phyloP scores from a whole-genome alignment of 176 grass and related monocot genomes.

The Carex kokanica region DNA sequence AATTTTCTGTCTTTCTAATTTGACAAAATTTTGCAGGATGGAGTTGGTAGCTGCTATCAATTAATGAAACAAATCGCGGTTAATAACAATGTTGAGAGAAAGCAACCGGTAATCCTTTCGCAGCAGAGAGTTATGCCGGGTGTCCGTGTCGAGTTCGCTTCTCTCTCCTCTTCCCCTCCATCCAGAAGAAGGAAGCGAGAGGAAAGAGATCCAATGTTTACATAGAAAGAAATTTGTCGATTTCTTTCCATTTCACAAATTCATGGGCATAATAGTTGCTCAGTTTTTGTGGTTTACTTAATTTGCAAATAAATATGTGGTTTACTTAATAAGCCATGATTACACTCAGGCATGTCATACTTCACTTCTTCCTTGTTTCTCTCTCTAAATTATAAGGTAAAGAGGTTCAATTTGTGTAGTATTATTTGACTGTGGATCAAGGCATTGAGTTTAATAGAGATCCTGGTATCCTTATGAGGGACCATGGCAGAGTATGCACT shows the following conservation, averaged over 20 bases:
- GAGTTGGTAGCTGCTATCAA: slow-evolving; percentile 62
- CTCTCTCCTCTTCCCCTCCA: slow-evolving; percentile 34
- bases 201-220: slow-evolving; percentile 33
- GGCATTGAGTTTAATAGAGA: not conserved
- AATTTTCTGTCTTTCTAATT: not conserved
- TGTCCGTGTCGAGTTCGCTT: slow-evolving; percentile 42
- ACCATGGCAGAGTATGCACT: not conserved
- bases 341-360: not conserved
- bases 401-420: not conserved
- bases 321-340: not conserved
- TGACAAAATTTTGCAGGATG: slow-evolving; percentile 43
- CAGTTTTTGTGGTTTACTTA: slow-evolving; percentile 22
- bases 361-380: not conserved
- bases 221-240: slow-evolving; percentile 16
- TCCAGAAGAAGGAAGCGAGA: slow-evolving; percentile 63
- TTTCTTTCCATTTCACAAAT: slow-evolving; percentile 47
- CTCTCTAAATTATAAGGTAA: slow-evolving; percentile 5
- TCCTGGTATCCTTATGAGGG: not conserved
- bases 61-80: slow-evolving; percentile 54
- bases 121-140: slow-evolving; percentile 33
- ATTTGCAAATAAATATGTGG: slow-evolving; percentile 8
- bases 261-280: slow-evolving; percentile 47
- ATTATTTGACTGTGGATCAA: slow-evolving; percentile 6
- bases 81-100: slow-evolving; percentile 37
- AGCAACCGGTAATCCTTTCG: slow-evolving; percentile 24